Base-by-base conservation (phyloP, 2,329 filamentous ascomycete species). In the Monosporascus sp. region DNA sequence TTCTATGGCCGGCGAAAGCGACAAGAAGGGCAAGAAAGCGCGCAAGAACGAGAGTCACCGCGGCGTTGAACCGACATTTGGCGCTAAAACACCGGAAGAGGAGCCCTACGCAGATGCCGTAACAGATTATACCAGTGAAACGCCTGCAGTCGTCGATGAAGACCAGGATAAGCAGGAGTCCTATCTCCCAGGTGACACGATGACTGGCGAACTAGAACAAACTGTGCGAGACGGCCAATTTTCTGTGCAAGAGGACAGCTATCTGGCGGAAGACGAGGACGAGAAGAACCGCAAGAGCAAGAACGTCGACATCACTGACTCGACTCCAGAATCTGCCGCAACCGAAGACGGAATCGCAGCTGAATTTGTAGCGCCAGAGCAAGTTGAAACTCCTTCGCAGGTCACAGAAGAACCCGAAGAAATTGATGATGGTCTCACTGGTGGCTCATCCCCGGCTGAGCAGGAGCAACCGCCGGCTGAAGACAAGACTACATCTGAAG, bases 1-100 rank as follows among this genome's bases (percentile, higher is more conserved):
- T 8, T 53, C 61, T 4, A 26, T 51, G 6, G 19, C 52, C 19
- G 51, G 54, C 38, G 68, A 67, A 60, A 70, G 67, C 55, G 61
- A 55, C 50, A 69, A 69, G 52, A 37, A 38, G 19, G 24, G 22
- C 14, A 48, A 51, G 17, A 48, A 55, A 26, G 38, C 3, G 47
- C 48, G 16, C 19, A 41, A 56, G 20, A 50, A 45, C 22, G 41
- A 49, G 24, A 22, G n/a, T 17, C 48, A 27, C 19, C n/a, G 38
- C 22, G n/a, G 22, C 22, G 9, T 49, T 49, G 48, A 49, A 37
- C 17, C 37, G n/a, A 9, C n/a, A 38, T 22, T 35, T 26, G 48
- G 7, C 8, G 37, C 35, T 17, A 26, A 5, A n/a, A 27, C 20
- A 2, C 44, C 44, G 7, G 17, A n/a, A 17, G 20, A 47, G 26